These are phyloP conservation scores for Licmophora abbreviata DNA, from an alignment of 108 stramenopile species.

Conservation along the genomic window DNA sequence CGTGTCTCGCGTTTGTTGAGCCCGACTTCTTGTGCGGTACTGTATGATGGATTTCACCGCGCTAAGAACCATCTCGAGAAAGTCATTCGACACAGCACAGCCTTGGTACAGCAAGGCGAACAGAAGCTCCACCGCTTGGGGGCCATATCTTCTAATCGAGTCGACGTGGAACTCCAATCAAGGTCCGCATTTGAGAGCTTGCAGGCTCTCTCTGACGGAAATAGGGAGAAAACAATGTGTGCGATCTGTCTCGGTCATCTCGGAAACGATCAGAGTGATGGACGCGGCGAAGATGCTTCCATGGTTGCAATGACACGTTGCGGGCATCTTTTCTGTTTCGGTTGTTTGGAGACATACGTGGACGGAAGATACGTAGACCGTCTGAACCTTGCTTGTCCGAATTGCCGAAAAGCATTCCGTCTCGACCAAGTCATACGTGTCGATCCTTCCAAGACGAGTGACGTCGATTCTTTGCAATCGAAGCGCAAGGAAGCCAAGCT, in stretches of 20 bases:
- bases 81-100: no score
- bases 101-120: no score
- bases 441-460: constrained; percentile 18
- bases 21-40: no score
- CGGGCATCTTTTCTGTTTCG: constrained; percentile 35
- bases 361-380: constrained; percentile 3
- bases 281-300: background rate
- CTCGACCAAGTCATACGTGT: constrained; percentile 12
- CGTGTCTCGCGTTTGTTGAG: no score
- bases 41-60: no score
- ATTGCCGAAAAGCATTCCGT: constrained; percentile 26
- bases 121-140: no score
- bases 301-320: constrained; percentile 26
- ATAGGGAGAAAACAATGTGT: constrained; percentile 20
- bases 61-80: no score
- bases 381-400: constrained; percentile 13
- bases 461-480: constrained; percentile 8
- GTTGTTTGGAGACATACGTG: constrained; percentile 22
- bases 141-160: no score
- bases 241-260: constrained; percentile 26
- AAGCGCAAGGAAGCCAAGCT: constrained; percentile 6
- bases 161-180: no score
- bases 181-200: constrained; percentile 25
- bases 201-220: constrained; percentile 14
- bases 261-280: constrained; percentile 17